A percentile compares a stretch with the other conserved stretches of the same genome.
Conservation (phyloP, 2,329 filamentous ascomycete species). For the Phialemonium atrogriseum region DNA sequence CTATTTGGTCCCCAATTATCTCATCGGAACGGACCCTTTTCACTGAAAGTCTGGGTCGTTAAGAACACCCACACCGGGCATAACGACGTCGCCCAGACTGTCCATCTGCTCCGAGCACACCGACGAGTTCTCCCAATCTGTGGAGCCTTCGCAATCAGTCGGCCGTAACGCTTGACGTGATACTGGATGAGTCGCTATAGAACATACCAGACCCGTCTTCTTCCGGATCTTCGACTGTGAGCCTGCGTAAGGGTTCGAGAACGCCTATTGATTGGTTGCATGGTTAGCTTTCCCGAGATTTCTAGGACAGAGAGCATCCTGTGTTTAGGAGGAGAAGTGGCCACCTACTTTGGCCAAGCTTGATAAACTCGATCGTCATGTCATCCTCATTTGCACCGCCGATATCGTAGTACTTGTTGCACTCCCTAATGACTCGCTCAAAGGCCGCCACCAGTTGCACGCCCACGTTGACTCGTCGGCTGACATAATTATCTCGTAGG, state of each 20-base stretch:
- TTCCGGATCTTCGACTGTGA: constrained; percentile 50
- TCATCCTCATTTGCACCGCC: constrained; percentile 23
- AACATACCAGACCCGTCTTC: constrained; percentile 53
- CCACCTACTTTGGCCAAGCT: constrained; percentile 29
- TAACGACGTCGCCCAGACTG: constrained; percentile 36
- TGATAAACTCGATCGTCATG: constrained; percentile 21
- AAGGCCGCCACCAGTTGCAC: constrained; percentile 33
- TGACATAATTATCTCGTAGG: constrained; percentile 37
- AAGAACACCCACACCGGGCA: constrained; percentile 31
- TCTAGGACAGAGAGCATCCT: not conserved
- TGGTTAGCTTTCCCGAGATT: not conserved
- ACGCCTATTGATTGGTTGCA: constrained; percentile 25
- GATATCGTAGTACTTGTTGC: constrained; percentile 29
- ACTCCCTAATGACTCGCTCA: constrained; percentile 32
- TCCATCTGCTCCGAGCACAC: constrained; percentile 48
- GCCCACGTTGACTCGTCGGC: constrained; percentile 30
- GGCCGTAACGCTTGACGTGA: constrained; percentile 20
- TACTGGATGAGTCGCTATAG: constrained; percentile 27
- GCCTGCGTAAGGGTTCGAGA: constrained; percentile 37
- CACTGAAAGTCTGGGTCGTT: constrained; percentile 22
- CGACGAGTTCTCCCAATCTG: constrained; percentile 48
- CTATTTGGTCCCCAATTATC: too few species aligned
- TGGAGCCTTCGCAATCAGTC: constrained; percentile 24
- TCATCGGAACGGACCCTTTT: too few species aligned
- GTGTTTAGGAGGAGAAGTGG: too few species aligned